Percentiles rank a stretch among this genome's conserved stretches.
phyloP scores from a whole-genome alignment of 1,284 basidiomycete species.

The Malassezia arunalokei region DNA sequence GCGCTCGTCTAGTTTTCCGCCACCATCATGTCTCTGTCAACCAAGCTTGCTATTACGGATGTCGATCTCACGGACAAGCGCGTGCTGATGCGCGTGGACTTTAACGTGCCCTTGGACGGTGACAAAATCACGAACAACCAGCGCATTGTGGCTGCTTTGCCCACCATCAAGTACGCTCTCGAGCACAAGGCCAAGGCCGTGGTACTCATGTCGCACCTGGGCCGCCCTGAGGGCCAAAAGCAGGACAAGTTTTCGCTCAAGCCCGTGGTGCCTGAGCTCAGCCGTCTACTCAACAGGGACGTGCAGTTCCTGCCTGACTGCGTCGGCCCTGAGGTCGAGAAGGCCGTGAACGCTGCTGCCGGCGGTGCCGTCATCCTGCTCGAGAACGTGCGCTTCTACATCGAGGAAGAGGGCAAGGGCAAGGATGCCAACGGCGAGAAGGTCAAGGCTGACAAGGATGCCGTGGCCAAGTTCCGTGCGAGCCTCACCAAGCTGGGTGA shows the following conservation, averaged over 20 bases:
- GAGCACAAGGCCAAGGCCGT: slow-evolving; percentile 72
- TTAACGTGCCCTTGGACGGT: slow-evolving; percentile 81
- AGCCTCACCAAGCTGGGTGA: slow-evolving; percentile 82
- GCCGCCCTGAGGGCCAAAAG: slow-evolving; percentile 85
- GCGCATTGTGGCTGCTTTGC: slow-evolving; percentile 91
- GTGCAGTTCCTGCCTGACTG: slow-evolving; percentile 74
- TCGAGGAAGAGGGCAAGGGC: slow-evolving; percentile 88
- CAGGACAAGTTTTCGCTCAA: slow-evolving; percentile 81
- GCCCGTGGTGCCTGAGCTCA: slow-evolving; percentile 56
- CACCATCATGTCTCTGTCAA: slow-evolving; percentile 75
- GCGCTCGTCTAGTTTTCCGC: too few species aligned
- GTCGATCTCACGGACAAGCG: slow-evolving; percentile 77
- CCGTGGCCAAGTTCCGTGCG: slow-evolving; percentile 72
- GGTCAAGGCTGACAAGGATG: slow-evolving; percentile 74
- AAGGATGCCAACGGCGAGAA: slow-evolving; percentile 88
- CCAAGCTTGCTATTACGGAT: slow-evolving; percentile 67
- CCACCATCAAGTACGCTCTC: slow-evolving; percentile 88
- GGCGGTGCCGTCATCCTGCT: slow-evolving; percentile 76
- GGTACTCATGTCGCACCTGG: slow-evolving; percentile 94
- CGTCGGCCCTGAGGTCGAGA: slow-evolving; percentile 72
- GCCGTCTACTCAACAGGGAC: slow-evolving; percentile 46
- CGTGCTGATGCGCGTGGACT: slow-evolving; percentile 65
- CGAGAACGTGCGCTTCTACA: slow-evolving; percentile 96
- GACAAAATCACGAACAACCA: slow-evolving; percentile 83
- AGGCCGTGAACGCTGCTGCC: slow-evolving; percentile 59